Conservation (phyloP, 371 early-diverging fungal species). For the Mucor velutinosus region DNA sequence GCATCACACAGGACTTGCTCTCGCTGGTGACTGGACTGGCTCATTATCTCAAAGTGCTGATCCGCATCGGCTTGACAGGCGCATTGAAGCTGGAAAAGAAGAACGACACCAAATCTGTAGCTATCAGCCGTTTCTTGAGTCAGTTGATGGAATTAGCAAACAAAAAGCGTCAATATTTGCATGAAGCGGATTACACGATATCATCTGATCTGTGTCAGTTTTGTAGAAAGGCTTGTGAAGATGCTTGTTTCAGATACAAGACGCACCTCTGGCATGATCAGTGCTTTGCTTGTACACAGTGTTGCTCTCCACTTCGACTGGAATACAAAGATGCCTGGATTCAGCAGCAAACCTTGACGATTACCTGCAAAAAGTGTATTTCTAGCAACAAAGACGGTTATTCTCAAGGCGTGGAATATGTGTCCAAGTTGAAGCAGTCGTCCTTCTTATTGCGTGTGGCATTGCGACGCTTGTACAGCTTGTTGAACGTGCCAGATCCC, state of each 20-base stretch:
- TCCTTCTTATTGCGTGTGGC: conserved; percentile 84
- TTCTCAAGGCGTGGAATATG: conserved; percentile 64
- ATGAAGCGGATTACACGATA: conserved; percentile 26
- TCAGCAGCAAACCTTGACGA: conserved; percentile 32
- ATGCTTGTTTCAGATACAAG: conserved; percentile 75
- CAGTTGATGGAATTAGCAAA: conserved; percentile 67
- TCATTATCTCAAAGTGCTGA: conserved; percentile 89
- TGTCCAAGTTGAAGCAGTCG: conserved; percentile 92
- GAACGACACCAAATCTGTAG: conserved; percentile 36
- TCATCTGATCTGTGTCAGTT: conserved; percentile 76
- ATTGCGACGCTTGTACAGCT: conserved; percentile 78
- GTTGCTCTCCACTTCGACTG: conserved; percentile 56
- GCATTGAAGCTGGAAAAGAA: conserved; percentile 76
- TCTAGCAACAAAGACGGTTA: conserved; percentile 18
- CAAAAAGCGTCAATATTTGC: conserved; percentile 26
- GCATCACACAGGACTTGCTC: conserved; percentile 88
- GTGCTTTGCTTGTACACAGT: conserved; percentile 78
- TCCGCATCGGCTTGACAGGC: conserved; percentile 87
- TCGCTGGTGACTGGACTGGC: conserved; percentile 92
- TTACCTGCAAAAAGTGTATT: conserved; percentile 54
- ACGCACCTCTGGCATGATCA: conserved; percentile 76
- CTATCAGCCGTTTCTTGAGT: conserved; percentile 62
- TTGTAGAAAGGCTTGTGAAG: conserved; percentile 80
- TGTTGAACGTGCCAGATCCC: conserved; percentile 63
- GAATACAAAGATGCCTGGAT: conserved; percentile 58